phyloP scores from a whole-genome alignment of 2,329 filamentous ascomycete species.

The Phaeosphaeria sp. region DNA sequence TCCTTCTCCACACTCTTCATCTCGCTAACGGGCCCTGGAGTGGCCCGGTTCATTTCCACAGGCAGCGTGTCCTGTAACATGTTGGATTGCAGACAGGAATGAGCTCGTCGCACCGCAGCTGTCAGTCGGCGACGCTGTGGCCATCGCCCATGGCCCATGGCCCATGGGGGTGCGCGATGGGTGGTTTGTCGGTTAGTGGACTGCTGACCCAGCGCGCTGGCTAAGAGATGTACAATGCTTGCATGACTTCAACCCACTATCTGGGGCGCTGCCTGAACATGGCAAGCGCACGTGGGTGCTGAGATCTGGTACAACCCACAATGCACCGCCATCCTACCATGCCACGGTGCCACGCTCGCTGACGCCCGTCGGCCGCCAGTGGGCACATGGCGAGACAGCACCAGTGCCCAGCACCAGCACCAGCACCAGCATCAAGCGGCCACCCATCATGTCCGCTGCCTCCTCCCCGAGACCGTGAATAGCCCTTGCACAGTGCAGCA shows the following conservation, averaged over 20 bases:
- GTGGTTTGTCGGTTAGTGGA: conserved; percentile 25
- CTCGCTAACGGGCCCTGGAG: conserved; percentile 41
- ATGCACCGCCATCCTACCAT: conserved; percentile 1
- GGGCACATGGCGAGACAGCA: background rate
- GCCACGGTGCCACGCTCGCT: conserved; percentile 4
- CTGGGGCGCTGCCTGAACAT: conserved; percentile 22
- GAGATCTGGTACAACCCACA: conserved; percentile 25
- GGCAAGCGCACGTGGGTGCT: conserved; percentile 34
- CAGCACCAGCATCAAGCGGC: background rate
- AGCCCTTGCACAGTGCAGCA: conserved; percentile 10
- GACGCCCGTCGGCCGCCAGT: conserved; percentile 7
- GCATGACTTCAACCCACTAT: conserved; percentile 39
- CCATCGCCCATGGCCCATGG: background rate
- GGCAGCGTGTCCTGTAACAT: conserved; percentile 17
- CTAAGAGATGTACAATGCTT: conserved; percentile 29
- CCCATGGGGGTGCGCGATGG: conserved; percentile 10
- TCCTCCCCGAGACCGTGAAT: conserved; percentile 12
- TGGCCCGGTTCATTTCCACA: conserved; percentile 35
- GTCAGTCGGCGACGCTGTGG: conserved; percentile 29
- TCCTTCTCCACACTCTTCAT: conserved; percentile 49
- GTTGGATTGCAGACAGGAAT: conserved; percentile 5
- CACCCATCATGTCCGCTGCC: background rate
- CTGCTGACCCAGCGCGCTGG: conserved; percentile 36
- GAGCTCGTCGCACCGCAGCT: conserved; percentile 27
- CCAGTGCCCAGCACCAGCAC: conserved; percentile 8